A percentile compares a stretch with the other conserved stretches of the same genome.
Evolutionary conservation across 2,329 filamentous ascomycete species (phyloP).

Genomic region (Penicillium sp.): DNA sequence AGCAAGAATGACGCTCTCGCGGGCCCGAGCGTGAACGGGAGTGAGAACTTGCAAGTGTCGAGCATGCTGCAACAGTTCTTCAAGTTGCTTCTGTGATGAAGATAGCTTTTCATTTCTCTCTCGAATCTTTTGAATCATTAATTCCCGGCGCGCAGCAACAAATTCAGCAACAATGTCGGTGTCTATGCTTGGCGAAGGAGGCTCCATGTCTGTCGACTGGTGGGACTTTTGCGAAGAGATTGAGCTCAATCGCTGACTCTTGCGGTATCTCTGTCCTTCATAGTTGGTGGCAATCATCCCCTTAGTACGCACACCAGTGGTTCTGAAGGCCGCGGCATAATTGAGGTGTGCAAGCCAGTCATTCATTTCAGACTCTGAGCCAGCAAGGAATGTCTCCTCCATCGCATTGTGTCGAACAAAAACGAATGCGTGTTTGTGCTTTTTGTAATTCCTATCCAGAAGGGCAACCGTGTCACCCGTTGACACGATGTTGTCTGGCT

Average conservation of each 20-base stretch:
- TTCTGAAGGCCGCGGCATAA: slow-evolving; percentile 91
- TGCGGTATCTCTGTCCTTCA: slow-evolving; percentile 65
- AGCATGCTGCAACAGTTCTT: slow-evolving; percentile 80
- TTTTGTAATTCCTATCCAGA: slow-evolving; percentile 81
- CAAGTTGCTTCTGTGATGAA: slow-evolving; percentile 71
- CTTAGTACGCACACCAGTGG: slow-evolving; percentile 84
- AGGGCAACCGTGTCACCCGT: slow-evolving; percentile 90
- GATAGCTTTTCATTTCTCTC: slow-evolving; percentile 79
- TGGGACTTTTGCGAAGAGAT: slow-evolving; percentile 57
- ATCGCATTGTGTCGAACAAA: slow-evolving; percentile 83
- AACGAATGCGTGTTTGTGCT: slow-evolving; percentile 89
- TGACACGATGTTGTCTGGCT: slow-evolving; percentile 88
- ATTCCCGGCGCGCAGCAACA: slow-evolving; percentile 72
- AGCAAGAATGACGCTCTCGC: slow-evolving; percentile 80
- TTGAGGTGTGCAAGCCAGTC: slow-evolving; percentile 97
- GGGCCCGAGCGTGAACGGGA: slow-evolving; percentile 84
- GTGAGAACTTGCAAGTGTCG: slow-evolving; percentile 85
- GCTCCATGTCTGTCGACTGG: slow-evolving; percentile 66
- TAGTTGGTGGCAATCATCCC: slow-evolving; percentile 82
- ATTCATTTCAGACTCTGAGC: slow-evolving; percentile 87
- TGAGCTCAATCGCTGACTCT: slow-evolving; percentile 65
- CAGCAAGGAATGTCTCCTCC: slow-evolving; percentile 87
- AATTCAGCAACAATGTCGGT: slow-evolving; percentile 85
- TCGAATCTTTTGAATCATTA: slow-evolving; percentile 78
- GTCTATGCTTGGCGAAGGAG: slow-evolving; percentile 69